Base-by-base conservation (phyloP, 768 basidiomycete species). In the Trametes villosa region DNA sequence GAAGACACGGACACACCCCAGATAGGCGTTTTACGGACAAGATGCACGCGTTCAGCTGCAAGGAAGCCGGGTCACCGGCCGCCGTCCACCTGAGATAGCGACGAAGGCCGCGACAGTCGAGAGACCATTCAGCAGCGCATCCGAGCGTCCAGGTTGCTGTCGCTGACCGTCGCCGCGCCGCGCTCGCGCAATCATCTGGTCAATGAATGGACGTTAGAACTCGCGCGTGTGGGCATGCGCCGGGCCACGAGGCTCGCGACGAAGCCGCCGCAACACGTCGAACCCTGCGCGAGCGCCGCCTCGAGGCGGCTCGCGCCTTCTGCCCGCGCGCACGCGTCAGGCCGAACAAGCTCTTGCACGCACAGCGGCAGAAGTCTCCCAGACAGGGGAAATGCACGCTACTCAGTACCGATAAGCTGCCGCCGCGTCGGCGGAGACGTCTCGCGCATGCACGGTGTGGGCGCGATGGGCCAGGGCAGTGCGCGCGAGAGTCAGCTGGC, bases 161-260 rank as follows among this genome's bases (percentile, higher is more conserved):
- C n/a, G n/a, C n/a, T n/a, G n/a, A n/a, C n/a, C n/a, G n/a, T n/a
- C 22, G 22, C 15, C 33, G 17, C 17, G n/a, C 22, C 22, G 13
- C 20, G 47, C 20, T 26, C 29, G 20, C 47, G 38, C 27, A 18
- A 57, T 50, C 47, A 17, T 50, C 29, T 42, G 56, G 29, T 17
- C 20, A 9, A 4, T 15, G 29, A 29, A 24, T 9, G 47, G 47
- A 49, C 55, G 47, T 49, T 34, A 49, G 45, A 30, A 26, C 18
- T 17, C 20, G 13, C 20, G 18, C 42, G 42, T 7, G n/a, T 34
- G 33, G 24, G 34, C 55, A 57, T 26, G 56, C 36, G 47, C 38
- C 7, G 47, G 29, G 20, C 22, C 56, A 57, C 47, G 53, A 54
- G 53, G 53, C 53, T 45, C 53, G 47, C 47, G 47, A 22, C 46